Evolutionary conservation across 768 basidiomycete genomes (phyloP), one percentile per base, ranked within the genome.

Genomic region (Suillus ampliporus): DNA sequence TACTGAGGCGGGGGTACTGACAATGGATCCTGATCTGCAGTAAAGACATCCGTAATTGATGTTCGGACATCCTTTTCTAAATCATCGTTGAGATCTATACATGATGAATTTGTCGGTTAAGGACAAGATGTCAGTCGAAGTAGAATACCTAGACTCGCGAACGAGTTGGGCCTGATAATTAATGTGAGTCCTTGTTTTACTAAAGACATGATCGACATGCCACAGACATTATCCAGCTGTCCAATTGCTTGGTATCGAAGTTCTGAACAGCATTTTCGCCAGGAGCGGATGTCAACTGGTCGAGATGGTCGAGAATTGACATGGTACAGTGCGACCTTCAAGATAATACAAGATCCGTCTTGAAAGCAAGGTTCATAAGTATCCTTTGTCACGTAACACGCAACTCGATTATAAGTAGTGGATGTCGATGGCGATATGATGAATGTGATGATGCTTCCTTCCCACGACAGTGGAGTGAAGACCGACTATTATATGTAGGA

Each of bases 261-360:
- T 56, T 56, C 54, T 56, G 54, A 28, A 19, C 38, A 13, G 38
- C 38, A 56, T 56, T 11, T 56, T 56, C 54, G 17, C 54, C 38
- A 56, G 54, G 54, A 41, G 23, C 21, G 13, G 54, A 56, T 1
- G 38, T 56, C 26, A 56, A 40, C 38, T 28, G 54, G 23, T 40
- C 17, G 28, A 56, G 54, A 40, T 56, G 54, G 23, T 40, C 23
- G 38, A 56, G 54, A 56, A 56, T 56, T 19, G 54, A 56, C 54
- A 56, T 56, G 6, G 19, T 40, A 19, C 21, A 19, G 38, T 56
- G 23, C 43, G 54, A n/a, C 17, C 23, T 10, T 38, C 37, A 10
- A 37, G 53, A 17, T 37, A 38, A 11, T 35, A 37, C 14, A 35
- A 35, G 31, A 6, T n/a, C n/a, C n/a, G n/a, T n/a, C n/a, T n/a